Evolutionary conservation across 73 alveolate genomes (phyloP), one percentile per base, ranked within the genome.

Genomic region (Symbiodinium pilosum): DNA sequence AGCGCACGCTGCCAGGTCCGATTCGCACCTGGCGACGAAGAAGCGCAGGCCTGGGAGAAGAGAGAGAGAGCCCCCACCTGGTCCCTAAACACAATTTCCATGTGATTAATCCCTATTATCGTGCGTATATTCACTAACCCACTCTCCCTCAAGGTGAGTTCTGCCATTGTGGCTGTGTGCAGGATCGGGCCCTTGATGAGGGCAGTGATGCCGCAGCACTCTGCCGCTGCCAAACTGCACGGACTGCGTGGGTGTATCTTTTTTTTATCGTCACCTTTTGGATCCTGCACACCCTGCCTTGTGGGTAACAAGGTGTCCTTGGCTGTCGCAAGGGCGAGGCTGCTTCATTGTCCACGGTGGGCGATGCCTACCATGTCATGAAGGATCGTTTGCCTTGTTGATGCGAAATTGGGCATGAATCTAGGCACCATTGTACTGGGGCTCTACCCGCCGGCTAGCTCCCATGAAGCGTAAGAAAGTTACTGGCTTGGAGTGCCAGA

Each of bases 1-100:
- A 89, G 96, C 75, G 96, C 96, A 14, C 96, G 96, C 32, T 89
- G 96, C 96, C 96, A 89, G 51, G 38, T 89, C 41, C 86, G 96
- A 44, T 89, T 64, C 52, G 87, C 81, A 32, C 36, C 52, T 3
- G 87, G 77, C 21, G 96, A 89, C 51, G 96, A 68, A 30, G 96
- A 89, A 77, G 42, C 75, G 87, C 96, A 89, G 96, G 96, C 40
- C 43, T 0, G 75, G 75, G 75, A 56, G 28, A 16, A 56, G 73
- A 47, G 16, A 47, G 64, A 16, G 24, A 11, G 64, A 7, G 64
- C 7, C 64, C 16, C 16, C 64, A 11, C 16, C 16, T 7, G 64
- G n/a, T n/a, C n/a, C n/a, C n/a, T n/a, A n/a, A n/a, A n/a, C n/a
- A n/a, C n/a, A n/a, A n/a, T n/a, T n/a, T n/a, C n/a, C n/a, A n/a